Evolutionary conservation across 139 green algal genomes (phyloP).

Genomic region (Mesostigma viride): DNA sequence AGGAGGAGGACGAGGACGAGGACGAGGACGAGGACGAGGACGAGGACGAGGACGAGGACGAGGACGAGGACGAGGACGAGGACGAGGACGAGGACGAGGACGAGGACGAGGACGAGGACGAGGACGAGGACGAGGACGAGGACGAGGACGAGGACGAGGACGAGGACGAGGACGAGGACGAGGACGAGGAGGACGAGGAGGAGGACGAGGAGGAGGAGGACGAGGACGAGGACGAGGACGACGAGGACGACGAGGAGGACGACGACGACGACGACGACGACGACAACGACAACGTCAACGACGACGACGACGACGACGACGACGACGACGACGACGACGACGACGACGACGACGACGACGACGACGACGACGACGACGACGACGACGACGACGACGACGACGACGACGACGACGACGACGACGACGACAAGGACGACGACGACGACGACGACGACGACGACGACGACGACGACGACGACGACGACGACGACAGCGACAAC

Average conservation of each 20-base stretch:
- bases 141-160: neutral
- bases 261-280: neutral
- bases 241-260: neutral
- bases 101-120: neutral
- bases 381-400: neutral
- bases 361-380: neutral
- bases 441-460: too few relatives aligned
- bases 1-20: neutral
- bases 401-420: neutral
- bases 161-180: neutral
- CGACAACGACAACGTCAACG: slow-evolving; percentile 6
- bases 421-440: too few relatives aligned
- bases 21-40: neutral
- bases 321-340: neutral
- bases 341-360: neutral
- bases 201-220: neutral
- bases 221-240: slow-evolving; percentile 6
- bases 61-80: neutral
- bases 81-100: neutral
- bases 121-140: slow-evolving; percentile 4
- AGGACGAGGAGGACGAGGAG: neutral
- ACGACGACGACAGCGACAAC: neutral
- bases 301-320: slow-evolving; percentile 8
- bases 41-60: neutral
- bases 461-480: neutral